These are phyloP conservation scores for Dianthus caryophyllus DNA, from an alignment of 148 eudicot genomes.

Conservation along the genomic window DNA sequence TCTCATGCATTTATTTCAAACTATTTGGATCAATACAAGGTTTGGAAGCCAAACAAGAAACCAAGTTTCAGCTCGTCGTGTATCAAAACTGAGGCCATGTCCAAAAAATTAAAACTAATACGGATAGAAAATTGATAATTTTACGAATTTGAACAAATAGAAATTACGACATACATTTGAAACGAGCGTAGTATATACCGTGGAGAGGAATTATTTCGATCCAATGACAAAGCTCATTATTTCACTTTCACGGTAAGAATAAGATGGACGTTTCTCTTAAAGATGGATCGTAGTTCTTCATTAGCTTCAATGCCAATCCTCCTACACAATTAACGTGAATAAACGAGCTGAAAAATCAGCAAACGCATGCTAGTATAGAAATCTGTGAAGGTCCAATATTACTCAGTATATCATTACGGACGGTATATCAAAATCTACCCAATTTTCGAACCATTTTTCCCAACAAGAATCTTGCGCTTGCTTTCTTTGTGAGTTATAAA, in stretches of 20 bases:
- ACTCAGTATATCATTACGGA: not conserved
- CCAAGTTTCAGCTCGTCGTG: not conserved
- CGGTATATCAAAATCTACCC: constrained; percentile 42
- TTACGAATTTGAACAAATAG: not conserved
- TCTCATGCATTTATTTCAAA: no score
- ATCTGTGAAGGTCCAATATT: not conserved
- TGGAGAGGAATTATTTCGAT: not conserved
- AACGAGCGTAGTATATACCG: constrained; percentile 19
- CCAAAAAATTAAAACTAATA: not conserved
- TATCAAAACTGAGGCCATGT: not conserved
- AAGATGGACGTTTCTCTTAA: constrained; percentile 82
- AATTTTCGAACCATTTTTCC: constrained; percentile 90
- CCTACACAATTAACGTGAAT: constrained; percentile 28
- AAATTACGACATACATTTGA: not conserved
- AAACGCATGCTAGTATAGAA: not conserved
- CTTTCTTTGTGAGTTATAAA: constrained; percentile 73
- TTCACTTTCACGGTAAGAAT: constrained; percentile 71
- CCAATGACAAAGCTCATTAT: constrained; percentile 10
- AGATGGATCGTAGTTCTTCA: constrained; percentile 78
- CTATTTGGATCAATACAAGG: not conserved
- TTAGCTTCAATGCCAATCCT: constrained; percentile 90
- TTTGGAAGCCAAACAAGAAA: not conserved
- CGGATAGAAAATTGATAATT: not conserved
- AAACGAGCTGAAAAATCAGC: not conserved
- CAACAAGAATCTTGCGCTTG: constrained; percentile 87